A percentile compares a stretch with the other conserved stretches of the same genome.
phyloP scores from a whole-genome alignment of 345 rosid genomes.

The Viola odorata region DNA sequence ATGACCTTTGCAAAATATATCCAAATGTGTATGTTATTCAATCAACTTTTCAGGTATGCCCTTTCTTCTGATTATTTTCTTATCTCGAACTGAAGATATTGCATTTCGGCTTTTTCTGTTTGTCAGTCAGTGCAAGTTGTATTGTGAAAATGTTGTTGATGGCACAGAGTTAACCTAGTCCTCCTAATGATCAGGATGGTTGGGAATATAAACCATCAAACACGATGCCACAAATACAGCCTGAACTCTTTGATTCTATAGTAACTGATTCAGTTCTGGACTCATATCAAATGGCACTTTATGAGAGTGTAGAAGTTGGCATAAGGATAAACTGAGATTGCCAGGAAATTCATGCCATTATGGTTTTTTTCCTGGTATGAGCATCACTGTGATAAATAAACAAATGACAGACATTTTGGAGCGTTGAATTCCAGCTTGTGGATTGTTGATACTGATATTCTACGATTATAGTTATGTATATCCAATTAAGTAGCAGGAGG shows the following conservation, averaged over 20 bases:
- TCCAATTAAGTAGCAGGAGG: neutral
- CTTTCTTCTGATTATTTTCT: neutral
- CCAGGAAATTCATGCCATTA: neutral
- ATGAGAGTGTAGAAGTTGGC: neutral
- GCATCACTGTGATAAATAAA: neutral
- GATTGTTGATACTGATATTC: neutral
- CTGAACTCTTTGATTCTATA: neutral
- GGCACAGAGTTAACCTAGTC: too few relatives aligned
- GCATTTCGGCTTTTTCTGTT: constrained; percentile 3
- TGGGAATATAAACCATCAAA: too few relatives aligned
- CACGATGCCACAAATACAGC: too few relatives aligned
- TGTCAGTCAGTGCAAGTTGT: neutral
- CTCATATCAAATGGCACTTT: neutral
- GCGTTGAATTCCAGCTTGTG: neutral
- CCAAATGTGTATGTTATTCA: constrained; percentile 72
- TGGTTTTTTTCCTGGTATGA: constrained; percentile 1
- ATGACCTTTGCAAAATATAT: constrained; percentile 89
- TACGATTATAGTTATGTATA: neutral
- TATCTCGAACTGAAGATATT: neutral
- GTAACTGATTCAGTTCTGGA: neutral
- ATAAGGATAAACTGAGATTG: neutral
- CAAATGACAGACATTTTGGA: neutral
- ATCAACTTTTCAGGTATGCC: constrained; percentile 84
- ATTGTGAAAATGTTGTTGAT: too few relatives aligned
- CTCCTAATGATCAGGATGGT: too few relatives aligned